Evolutionary conservation across 495 filamentous ascomycete species (phyloP), one percentile per base, ranked within the genome.

Genomic region (Penicillium paradoxum): DNA sequence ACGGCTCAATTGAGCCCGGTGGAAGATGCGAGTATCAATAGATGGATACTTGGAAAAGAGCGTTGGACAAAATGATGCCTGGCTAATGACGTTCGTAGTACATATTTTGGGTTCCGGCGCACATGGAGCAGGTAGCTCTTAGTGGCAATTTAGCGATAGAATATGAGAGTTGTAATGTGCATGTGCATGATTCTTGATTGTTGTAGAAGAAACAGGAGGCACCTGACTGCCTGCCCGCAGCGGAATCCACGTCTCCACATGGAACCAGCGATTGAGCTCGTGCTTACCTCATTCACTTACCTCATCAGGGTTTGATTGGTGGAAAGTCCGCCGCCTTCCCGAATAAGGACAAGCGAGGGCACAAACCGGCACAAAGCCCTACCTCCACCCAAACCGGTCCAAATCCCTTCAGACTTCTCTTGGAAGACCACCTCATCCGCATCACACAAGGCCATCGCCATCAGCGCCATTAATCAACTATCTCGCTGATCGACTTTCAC

Each of bases 401-500:
- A 65, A 70, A 66, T 67, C 64, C 61, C 67, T 68, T 71, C 70
- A 66, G 61, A 69, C 62, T 65, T 69, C 67, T 67, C 62, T 67
- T 57, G 48, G 64, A 63, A 60, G 67, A 68, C 63, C 60, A 59
- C 65, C 65, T 60, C 60, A 66, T 66, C 58, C 62, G 60, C 59
- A 62, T 62, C 63, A 64, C 68, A 73, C 66, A 72, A 69, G 70
- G 67, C 66, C 73, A 73, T 74, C 70, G 67, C 70, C 60, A 69
- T 76, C 73, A 76, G 70, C 73, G 73, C 71, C 62, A 65, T 73
- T 72, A 69, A 76, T 66, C 63, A 76, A 66, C 65, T 57, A 57
- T 56, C 42, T 74, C 73, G 72, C 69, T 76, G 73, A 76, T 76
- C 66, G 66, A 67, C 65, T 62, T 71, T 69, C 58, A 65, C 64